Percentiles rank a stretch among this genome's conserved stretches.
Conservation (phyloP, 805 yeast species). For the Candida peoriensis region DNA sequence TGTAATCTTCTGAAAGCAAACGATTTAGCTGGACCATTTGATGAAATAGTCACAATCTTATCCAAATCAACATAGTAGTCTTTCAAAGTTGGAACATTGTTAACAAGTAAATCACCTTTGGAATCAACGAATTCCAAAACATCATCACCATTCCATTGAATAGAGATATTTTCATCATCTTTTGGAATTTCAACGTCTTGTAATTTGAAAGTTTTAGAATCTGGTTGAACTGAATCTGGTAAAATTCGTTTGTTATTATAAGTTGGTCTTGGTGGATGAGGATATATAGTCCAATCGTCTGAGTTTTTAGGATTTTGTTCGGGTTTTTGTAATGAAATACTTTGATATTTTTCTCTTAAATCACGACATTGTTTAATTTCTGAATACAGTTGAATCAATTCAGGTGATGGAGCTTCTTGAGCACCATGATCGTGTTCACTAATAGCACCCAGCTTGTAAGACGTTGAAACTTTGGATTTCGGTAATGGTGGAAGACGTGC, state of each 20-base stretch:
- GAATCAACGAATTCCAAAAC: conserved; percentile 58
- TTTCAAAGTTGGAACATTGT: conserved; percentile 71
- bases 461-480: conserved; percentile 14
- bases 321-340: conserved; percentile 65
- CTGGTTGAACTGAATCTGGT: conserved; percentile 34
- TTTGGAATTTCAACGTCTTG: conserved; percentile 39
- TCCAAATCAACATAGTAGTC: conserved; percentile 87
- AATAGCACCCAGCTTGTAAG: conserved; percentile 41
- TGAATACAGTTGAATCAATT: conserved; percentile 56
- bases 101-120: conserved; percentile 33
- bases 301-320: conserved; percentile 80
- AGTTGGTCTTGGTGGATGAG: conserved; percentile 91
- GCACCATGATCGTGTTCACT: conserved; percentile 45
- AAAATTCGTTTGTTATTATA: conserved; percentile 62
- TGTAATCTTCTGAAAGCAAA: conserved; percentile 93
- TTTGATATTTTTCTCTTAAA: conserved; percentile 71
- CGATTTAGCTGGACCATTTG: conserved; percentile 95
- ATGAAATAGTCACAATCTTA: conserved; percentile 62
- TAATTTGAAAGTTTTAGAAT: conserved; percentile 38
- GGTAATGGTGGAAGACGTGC: conserved; percentile 2
- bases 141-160: conserved; percentile 52
- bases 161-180: conserved; percentile 43
- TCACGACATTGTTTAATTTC: conserved; percentile 64
- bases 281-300: conserved; percentile 75
- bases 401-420: conserved; percentile 61